Evolutionary conservation across 345 rosid genomes (phyloP), one percentile per base, ranked within the genome.

Genomic region (Citrus maxima): DNA sequence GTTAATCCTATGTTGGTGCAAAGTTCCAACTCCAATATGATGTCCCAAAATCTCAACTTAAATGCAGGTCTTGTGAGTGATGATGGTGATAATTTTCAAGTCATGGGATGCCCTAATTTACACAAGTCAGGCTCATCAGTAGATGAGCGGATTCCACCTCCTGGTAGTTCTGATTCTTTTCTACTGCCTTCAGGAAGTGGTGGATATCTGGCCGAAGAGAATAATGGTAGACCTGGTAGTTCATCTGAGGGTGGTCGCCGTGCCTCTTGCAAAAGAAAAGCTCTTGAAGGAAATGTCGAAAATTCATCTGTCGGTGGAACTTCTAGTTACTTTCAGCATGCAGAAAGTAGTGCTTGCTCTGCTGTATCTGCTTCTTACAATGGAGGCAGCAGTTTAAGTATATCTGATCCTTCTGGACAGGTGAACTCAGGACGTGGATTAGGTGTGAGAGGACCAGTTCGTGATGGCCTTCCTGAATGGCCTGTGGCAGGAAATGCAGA

Each of bases 211-310:
- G 67, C 55, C 7, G 89, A 82, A 75, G 86, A 74, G 62, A 85
- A 65, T 84, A 85, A 77, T 68, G 84, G 77, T 75, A 84, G 88
- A 79, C 84, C 85, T 1, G 88, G 88, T 74, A 81, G 87, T 68
- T 85, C 91, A 58, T 74, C 77, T 65, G 95, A 88, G 61, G 92
- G 91, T 16, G 92, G 91, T 16, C 88, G 83, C 2, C 95, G 88
- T 63, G 76, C 83, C 34, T 87, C 97, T 54, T 84, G 91, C 83
- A 95, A 95, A 85, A 89, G 99, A 86, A 95, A 93, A 85, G 87
- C 93, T 34, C 77, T 86, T 42, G 98, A 89, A 78, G 92, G 85
- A 40, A 85, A 86, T 79, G 77, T 88, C 49, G 97, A 91, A 27
- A 92, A 88, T 75, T 84, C 95, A 62, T 93, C 98, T 49, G 55